Base-by-base conservation (phyloP, 768 basidiomycete species). In the Naganishia vaughanmartiniae region DNA sequence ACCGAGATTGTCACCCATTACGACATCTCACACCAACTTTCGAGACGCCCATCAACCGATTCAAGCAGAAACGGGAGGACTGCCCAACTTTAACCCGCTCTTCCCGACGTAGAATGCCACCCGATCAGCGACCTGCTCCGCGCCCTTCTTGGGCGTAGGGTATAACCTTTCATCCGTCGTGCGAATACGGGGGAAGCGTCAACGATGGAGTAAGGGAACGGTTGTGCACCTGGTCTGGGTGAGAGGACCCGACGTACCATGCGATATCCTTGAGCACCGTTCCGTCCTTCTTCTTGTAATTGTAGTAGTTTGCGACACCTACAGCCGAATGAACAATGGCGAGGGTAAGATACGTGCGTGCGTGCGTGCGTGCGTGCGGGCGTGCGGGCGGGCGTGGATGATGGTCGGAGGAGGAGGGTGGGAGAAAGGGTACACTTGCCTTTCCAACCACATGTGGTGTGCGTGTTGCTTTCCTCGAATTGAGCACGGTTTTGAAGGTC, bases 301-400 rank as follows among this genome's bases (percentile, higher is more conserved):
- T 77, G 74, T 74, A 80, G 67, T 80, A 80, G 54, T 72, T 75
- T 4, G 78, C 78, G 12, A 53, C 72, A 39, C 79, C 79, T 80
- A 36, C 19, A 15, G n/a, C n/a, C n/a, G n/a, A n/a, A n/a, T n/a
- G n/a, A n/a, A n/a, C n/a, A n/a, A n/a, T n/a, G n/a, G n/a, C n/a
- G n/a, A n/a, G n/a, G n/a, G n/a, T n/a, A n/a, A n/a, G n/a, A n/a
- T n/a, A n/a, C n/a, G n/a, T n/a, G n/a, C n/a, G n/a, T n/a, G n/a
- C n/a, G n/a, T n/a, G n/a, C n/a, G n/a, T n/a, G n/a, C n/a, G n/a
- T n/a, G n/a, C n/a, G n/a, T n/a, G n/a, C n/a, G n/a, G n/a, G n/a
- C n/a, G n/a, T n/a, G n/a, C n/a, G n/a, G n/a, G n/a, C 1, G 24
- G 14, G 19, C 21, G 46, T 72, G 34, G 67, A 58, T 45, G 24